Evolutionary conservation across 140 eudicot genomes (phyloP).

Genomic region (Senecio squalidus): DNA sequence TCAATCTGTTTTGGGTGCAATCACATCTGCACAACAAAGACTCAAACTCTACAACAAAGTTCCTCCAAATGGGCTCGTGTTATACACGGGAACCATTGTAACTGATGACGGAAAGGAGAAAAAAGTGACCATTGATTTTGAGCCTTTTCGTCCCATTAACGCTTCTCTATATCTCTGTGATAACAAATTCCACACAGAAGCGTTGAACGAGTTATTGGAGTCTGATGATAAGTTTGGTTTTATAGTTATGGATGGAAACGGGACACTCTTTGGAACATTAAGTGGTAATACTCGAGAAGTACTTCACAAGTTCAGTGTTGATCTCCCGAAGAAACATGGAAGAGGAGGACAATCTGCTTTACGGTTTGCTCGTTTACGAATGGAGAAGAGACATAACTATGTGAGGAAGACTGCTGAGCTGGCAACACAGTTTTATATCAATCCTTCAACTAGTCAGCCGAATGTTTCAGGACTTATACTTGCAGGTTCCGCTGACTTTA

Average conservation of each 20-base stretch:
- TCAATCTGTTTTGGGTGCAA: slow-evolving; percentile 58
- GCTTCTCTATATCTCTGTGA: slow-evolving; percentile 50
- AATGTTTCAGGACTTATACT: slow-evolving; percentile 56
- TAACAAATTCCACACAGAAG: slow-evolving; percentile 53
- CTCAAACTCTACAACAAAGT: slow-evolving; percentile 52
- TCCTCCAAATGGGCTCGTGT: slow-evolving; percentile 57
- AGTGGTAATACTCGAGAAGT: slow-evolving; percentile 51
- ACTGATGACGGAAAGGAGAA: slow-evolving; percentile 57
- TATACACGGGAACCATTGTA: slow-evolving; percentile 49
- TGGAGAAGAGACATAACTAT: slow-evolving; percentile 58
- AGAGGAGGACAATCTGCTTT: slow-evolving; percentile 63
- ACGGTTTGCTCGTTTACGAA: slow-evolving; percentile 52
- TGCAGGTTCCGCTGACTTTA: slow-evolving; percentile 64
- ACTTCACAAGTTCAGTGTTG: slow-evolving; percentile 51
- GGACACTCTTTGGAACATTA: slow-evolving; percentile 48
- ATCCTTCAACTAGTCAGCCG: slow-evolving; percentile 54
- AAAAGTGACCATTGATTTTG: slow-evolving; percentile 50
- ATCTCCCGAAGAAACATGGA: slow-evolving; percentile 60
- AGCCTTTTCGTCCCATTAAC: slow-evolving; percentile 47
- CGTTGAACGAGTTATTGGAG: slow-evolving; percentile 43
- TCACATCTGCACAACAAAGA: slow-evolving; percentile 56
- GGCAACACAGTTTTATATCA: slow-evolving; percentile 47
- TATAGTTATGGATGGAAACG: slow-evolving; percentile 53
- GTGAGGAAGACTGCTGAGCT: slow-evolving; percentile 36
- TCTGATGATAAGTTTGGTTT: slow-evolving; percentile 57